Conservation (phyloP, 441 rosid genomes). For the Bruguiera hainesii region DNA sequence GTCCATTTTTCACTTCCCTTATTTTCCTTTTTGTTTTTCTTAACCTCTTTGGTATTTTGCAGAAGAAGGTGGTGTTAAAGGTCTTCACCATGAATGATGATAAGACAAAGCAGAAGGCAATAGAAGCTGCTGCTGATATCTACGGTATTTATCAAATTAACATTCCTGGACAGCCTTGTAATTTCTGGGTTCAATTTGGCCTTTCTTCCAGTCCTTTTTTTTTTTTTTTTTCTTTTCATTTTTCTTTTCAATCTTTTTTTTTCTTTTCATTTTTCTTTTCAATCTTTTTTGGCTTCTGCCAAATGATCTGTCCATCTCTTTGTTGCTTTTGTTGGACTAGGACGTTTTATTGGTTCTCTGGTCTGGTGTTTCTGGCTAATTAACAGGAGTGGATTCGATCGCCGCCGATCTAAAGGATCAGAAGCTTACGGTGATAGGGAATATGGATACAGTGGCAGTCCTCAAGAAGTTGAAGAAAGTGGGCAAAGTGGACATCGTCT, state of each 20-base stretch:
- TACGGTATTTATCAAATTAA: slow-evolving; percentile 37
- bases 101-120: slow-evolving; percentile 85
- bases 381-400: slow-evolving; percentile 87
- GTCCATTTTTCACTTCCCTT: background rate
- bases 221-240: background rate
- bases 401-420: slow-evolving; percentile 88
- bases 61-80: slow-evolving; percentile 82
- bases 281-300: background rate
- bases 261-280: no score
- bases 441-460: slow-evolving; percentile 86
- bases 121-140: slow-evolving; percentile 92
- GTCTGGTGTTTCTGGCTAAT: background rate
- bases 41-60: background rate
- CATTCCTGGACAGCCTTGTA: no score
- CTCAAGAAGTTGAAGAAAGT: slow-evolving; percentile 91
- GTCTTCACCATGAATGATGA: slow-evolving; percentile 94
- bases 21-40: slow-evolving; percentile 3
- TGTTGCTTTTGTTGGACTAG: background rate
- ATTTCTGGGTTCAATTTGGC: no score
- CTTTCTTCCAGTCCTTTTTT: background rate
- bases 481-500: slow-evolving; percentile 84
- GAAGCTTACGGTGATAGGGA: slow-evolving; percentile 83
- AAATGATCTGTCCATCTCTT: background rate
- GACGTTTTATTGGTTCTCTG: background rate
- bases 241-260: background rate